phyloP scores from a whole-genome alignment of 1,284 basidiomycete genomes.

The Peniophora sp. region DNA sequence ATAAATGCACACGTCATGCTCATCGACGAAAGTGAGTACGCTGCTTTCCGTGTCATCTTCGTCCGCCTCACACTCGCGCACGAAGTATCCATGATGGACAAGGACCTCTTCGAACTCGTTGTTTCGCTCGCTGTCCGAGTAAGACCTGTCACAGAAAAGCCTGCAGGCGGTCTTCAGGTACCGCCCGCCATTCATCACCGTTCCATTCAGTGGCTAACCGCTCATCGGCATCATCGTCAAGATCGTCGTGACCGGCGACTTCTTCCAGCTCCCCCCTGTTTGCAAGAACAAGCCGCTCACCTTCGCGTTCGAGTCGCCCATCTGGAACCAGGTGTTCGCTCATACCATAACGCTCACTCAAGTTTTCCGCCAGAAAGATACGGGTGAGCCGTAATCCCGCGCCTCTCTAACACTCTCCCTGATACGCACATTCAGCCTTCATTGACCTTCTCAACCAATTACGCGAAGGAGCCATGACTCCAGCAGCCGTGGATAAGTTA shows the following conservation, averaged over 20 bases:
- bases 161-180: slow-evolving; percentile 96
- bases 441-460: slow-evolving; percentile 89
- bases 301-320: slow-evolving; percentile 87
- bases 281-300: slow-evolving; percentile 35
- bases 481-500: slow-evolving; percentile 39
- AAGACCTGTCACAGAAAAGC: slow-evolving; percentile 51
- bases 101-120: slow-evolving; percentile 86
- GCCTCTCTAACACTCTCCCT: background rate
- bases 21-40: slow-evolving; percentile 95
- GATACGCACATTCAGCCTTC: slow-evolving; percentile 47
- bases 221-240: slow-evolving; percentile 21
- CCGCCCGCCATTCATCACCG: slow-evolving; percentile 11
- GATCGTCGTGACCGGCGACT: slow-evolving; percentile 91
- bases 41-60: background rate
- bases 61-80: background rate
- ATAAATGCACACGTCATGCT: slow-evolving; percentile 67
- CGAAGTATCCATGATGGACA: slow-evolving; percentile 96
- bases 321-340: slow-evolving; percentile 73
- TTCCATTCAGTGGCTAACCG: background rate
- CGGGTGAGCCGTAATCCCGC: slow-evolving; percentile 6
- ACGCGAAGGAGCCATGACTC: slow-evolving; percentile 59
- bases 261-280: slow-evolving; percentile 96
- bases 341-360: slow-evolving; percentile 79
- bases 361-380: slow-evolving; percentile 19
- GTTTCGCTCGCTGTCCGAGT: slow-evolving; percentile 23